phyloP scores from a whole-genome alignment of 345 rosid genomes.

The Eucalyptus pauciflora region DNA sequence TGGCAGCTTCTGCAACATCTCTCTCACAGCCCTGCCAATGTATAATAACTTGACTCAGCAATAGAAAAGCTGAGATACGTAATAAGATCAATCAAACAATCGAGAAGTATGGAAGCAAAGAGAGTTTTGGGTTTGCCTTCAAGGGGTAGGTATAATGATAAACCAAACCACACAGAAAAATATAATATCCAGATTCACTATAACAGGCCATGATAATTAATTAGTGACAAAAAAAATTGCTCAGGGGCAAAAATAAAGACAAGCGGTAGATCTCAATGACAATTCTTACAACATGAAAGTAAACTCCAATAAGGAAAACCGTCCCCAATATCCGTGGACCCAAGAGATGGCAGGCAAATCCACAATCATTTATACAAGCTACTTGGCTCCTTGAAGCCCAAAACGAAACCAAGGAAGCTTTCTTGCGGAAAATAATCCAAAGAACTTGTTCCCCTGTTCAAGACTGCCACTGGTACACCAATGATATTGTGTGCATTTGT shows the following conservation, averaged over 20 bases:
- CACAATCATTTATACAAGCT: background rate
- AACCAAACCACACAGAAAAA: background rate
- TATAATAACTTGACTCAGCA: background rate
- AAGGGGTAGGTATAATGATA: background rate
- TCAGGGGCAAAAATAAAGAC: background rate
- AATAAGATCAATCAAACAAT: background rate
- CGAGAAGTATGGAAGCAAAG: background rate
- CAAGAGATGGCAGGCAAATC: background rate
- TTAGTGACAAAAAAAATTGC: background rate
- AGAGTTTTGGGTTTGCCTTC: background rate
- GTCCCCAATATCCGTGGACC: background rate
- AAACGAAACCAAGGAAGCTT: background rate
- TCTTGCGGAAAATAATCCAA: background rate
- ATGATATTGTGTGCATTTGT: background rate
- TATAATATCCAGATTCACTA: background rate
- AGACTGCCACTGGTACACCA: background rate
- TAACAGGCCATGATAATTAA: background rate
- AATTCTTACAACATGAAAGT: background rate
- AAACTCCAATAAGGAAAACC: background rate
- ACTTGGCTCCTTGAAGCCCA: background rate
- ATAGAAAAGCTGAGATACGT: background rate
- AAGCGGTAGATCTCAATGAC: background rate
- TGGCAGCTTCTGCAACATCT: slow-evolving; percentile 20
- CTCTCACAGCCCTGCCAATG: slow-evolving; percentile 66
- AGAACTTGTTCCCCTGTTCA: background rate